These are phyloP conservation scores for Dacryopinax spathularia DNA, from an alignment of 768 basidiomycete genomes.

Conservation along the genomic window DNA sequence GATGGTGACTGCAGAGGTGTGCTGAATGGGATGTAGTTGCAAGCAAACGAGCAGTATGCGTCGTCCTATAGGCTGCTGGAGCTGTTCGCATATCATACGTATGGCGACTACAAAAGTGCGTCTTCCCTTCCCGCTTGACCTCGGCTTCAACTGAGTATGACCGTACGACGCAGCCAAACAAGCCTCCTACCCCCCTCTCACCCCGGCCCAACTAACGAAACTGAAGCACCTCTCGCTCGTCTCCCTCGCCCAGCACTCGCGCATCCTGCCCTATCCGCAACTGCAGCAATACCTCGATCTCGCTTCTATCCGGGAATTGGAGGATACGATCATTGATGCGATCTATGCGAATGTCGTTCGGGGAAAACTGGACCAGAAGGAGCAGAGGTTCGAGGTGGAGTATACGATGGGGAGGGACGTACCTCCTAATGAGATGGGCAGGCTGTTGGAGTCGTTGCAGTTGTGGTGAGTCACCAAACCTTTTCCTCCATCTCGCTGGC, in stretches of 20 bases:
- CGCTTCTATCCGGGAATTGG: slow-evolving; percentile 70
- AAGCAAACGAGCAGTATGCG: slow-evolving; percentile 45
- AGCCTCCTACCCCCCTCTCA: slow-evolving; percentile 50
- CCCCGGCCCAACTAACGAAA: slow-evolving; percentile 62
- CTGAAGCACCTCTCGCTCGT: slow-evolving; percentile 89
- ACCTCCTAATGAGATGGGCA: slow-evolving; percentile 54
- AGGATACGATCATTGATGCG: slow-evolving; percentile 93
- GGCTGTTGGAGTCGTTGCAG: slow-evolving; percentile 44
- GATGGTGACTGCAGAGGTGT: background rate
- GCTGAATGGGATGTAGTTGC: slow-evolving; percentile 37
- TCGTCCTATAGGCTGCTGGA: slow-evolving; percentile 53
- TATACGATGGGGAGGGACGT: slow-evolving; percentile 87
- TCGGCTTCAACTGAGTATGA: background rate
- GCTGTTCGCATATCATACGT: slow-evolving; percentile 83
- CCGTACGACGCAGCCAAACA: slow-evolving; percentile 40
- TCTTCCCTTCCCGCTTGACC: slow-evolving; percentile 10
- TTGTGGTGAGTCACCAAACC: slow-evolving; percentile 41
- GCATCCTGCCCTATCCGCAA: slow-evolving; percentile 67
- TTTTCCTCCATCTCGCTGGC: background rate
- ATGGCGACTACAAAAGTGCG: slow-evolving; percentile 65
- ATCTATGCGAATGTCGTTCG: slow-evolving; percentile 83
- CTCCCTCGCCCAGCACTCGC: slow-evolving; percentile 57
- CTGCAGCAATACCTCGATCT: slow-evolving; percentile 61
- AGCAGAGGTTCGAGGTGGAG: slow-evolving; percentile 78
- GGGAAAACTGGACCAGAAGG: slow-evolving; percentile 87